These are phyloP conservation scores for Lindgomyces ingoldianus DNA, from an alignment of 495 filamentous ascomycete species.

Conservation along the genomic window DNA sequence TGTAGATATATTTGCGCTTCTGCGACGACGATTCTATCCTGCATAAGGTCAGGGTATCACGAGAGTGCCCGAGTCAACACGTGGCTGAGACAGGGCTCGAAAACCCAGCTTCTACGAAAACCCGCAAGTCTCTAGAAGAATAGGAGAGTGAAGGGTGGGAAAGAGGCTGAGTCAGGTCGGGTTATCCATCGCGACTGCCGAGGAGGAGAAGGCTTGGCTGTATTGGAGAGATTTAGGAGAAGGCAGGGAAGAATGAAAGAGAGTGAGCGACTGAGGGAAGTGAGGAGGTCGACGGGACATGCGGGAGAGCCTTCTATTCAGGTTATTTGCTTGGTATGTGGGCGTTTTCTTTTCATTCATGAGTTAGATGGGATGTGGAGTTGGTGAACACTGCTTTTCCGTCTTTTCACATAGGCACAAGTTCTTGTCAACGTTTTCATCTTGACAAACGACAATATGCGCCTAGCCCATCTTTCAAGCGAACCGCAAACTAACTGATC, in stretches of 20 bases:
- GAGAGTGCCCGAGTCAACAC: slow-evolving; percentile 2
- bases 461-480: too few relatives aligned
- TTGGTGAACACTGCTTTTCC: not conserved
- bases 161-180: too few relatives aligned
- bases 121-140: not conserved
- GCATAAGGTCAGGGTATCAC: too few relatives aligned
- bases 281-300: slow-evolving; percentile 25
- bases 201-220: not conserved
- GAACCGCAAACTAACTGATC: not conserved
- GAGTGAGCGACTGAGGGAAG: slow-evolving; percentile 22
- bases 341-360: not conserved
- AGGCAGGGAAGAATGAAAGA: slow-evolving; percentile 37
- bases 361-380: not conserved
- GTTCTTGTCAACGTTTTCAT: too few relatives aligned
- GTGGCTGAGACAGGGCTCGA: slow-evolving; percentile 21
- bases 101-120: not conserved
- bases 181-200: not conserved
- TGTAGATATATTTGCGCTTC: too few relatives aligned
- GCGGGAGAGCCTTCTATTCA: slow-evolving; percentile 37
- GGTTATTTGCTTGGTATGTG: slow-evolving; percentile 43
- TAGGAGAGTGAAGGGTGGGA: too few relatives aligned
- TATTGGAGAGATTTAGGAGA: not conserved
- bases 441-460: too few relatives aligned
- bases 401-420: not conserved
- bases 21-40: too few relatives aligned